phyloP scores from a whole-genome alignment of 352 stramenopile genomes.

The Phytophthora sansomeana region DNA sequence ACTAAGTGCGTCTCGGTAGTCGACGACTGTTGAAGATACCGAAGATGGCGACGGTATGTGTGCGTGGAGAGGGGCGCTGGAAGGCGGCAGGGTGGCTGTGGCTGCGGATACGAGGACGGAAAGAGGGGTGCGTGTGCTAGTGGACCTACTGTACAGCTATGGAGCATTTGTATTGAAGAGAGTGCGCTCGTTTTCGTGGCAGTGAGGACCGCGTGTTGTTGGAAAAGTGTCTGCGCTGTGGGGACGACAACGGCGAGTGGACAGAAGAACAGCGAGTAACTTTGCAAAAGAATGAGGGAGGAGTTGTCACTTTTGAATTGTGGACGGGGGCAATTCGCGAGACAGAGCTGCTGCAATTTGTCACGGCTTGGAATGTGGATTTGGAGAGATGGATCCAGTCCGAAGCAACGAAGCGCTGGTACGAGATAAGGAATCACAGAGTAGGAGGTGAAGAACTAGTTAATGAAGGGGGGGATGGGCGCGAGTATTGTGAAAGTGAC shows the following conservation, averaged over 20 bases:
- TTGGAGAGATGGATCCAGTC: conserved; percentile 28
- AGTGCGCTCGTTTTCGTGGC: neutral
- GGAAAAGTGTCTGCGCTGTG: conserved; percentile 18
- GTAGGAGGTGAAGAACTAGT: neutral
- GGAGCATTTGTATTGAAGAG: neutral
- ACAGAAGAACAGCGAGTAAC: conserved; percentile 10
- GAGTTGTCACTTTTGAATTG: conserved; percentile 22
- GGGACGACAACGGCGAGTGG: neutral
- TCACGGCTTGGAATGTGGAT: conserved; percentile 30
- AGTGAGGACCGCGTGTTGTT: conserved; percentile 15
- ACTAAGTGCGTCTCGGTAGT: conserved; percentile 30
- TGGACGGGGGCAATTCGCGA: conserved; percentile 9
- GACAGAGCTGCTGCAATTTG: conserved; percentile 42
- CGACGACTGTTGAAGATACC: conserved; percentile 19
- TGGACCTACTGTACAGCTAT: too few species aligned
- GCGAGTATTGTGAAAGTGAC: conserved; percentile 7
- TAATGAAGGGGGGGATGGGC: neutral
- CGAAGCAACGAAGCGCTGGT: conserved; percentile 22
- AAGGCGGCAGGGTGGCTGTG: conserved; percentile 8
- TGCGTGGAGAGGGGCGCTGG: conserved; percentile 16
- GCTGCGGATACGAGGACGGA: conserved; percentile 1
- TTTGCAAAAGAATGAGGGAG: neutral
- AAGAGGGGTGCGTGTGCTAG: conserved; percentile 12
- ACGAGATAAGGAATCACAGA: conserved; percentile 11
- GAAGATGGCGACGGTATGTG: conserved; percentile 16